Evolutionary conservation across 1,284 basidiomycete genomes (phyloP).

Genomic region (Pascua sp.): DNA sequence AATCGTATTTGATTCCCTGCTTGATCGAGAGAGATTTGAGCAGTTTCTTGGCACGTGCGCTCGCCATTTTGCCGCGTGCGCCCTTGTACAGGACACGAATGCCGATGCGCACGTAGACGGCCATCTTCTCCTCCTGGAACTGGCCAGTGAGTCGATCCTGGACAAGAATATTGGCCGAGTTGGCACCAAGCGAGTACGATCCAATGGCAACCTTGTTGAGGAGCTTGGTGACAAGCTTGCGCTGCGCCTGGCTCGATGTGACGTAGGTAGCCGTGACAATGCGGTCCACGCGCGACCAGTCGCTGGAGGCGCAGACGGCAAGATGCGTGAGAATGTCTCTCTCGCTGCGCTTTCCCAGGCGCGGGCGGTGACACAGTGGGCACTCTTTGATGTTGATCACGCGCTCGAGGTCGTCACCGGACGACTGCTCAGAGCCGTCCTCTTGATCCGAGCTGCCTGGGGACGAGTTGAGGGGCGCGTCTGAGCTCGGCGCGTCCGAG

Average conservation of each 20-base stretch:
- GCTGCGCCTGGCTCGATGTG: constrained; percentile 89
- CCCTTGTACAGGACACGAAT: constrained; percentile 93
- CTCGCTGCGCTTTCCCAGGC: constrained; percentile 79
- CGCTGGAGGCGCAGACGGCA: constrained; percentile 86
- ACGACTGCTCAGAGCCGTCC: constrained; percentile 7
- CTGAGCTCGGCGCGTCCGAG: constrained; percentile 10
- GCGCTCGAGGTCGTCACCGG: constrained; percentile 61
- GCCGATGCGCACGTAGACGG: constrained; percentile 81
- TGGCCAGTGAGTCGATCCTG: constrained; percentile 87
- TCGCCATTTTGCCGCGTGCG: constrained; percentile 84
- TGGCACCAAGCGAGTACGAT: constrained; percentile 83
- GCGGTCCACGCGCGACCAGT: constrained; percentile 83
- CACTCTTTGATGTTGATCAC: constrained; percentile 94
- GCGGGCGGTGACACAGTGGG: constrained; percentile 84
- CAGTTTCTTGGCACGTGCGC: constrained; percentile 72
- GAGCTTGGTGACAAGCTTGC: constrained; percentile 93
- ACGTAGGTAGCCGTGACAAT: constrained; percentile 95
- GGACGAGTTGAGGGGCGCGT: background rate
- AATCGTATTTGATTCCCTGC: constrained; percentile 90
- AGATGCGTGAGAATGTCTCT: constrained; percentile 90
- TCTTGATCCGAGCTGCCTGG: constrained; percentile 13
- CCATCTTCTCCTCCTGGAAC: constrained; percentile 93
- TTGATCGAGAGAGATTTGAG: constrained; percentile 89
- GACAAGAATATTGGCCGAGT: constrained; percentile 84
- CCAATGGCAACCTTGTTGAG: constrained; percentile 79